Conservation (phyloP, 495 filamentous ascomycete species). For the Aspergillus mulundensis region DNA sequence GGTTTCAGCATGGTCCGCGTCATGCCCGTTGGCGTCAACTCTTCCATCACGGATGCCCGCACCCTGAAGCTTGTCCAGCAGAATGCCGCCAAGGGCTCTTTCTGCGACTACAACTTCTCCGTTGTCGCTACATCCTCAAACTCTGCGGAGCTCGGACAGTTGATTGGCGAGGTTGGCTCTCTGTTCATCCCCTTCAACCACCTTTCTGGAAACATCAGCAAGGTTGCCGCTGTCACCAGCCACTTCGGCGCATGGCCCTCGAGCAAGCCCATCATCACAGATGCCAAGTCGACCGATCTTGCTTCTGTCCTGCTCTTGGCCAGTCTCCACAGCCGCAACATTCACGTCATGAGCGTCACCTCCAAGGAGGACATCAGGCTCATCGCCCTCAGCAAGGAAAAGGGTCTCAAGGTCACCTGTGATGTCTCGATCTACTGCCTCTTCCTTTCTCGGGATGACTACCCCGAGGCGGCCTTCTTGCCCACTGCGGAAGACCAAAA, state of each 20-base stretch:
- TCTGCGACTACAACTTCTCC: conserved; percentile 84
- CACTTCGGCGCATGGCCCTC: conserved; percentile 80
- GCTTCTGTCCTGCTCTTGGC: conserved; percentile 76
- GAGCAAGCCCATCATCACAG: conserved; percentile 80
- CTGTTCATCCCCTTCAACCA: conserved; percentile 89
- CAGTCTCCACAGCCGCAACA: conserved; percentile 76
- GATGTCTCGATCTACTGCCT: conserved; percentile 80
- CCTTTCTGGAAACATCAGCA: conserved; percentile 79
- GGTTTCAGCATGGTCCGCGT: conserved; percentile 84
- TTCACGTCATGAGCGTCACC: conserved; percentile 79
- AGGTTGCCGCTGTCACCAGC: conserved; percentile 74
- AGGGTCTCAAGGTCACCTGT: conserved; percentile 79
- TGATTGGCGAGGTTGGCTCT: conserved; percentile 73
- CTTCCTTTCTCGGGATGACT: conserved; percentile 73
- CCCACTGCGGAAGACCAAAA: conserved; percentile 69
- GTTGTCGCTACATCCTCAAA: conserved; percentile 76
- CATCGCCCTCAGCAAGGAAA: conserved; percentile 76
- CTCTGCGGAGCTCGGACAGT: conserved; percentile 66
- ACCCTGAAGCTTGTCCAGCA: conserved; percentile 72
- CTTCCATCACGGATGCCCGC: conserved; percentile 67
- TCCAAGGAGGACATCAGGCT: conserved; percentile 78
- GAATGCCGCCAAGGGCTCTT: conserved; percentile 62
- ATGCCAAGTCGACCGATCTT: conserved; percentile 78
- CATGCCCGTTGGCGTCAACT: conserved; percentile 71
- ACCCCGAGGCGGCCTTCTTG: conserved; percentile 62